These are phyloP conservation scores for Trichophyton mentagrophytes DNA, from an alignment of 2,329 filamentous ascomycete genomes.

Conservation along the genomic window DNA sequence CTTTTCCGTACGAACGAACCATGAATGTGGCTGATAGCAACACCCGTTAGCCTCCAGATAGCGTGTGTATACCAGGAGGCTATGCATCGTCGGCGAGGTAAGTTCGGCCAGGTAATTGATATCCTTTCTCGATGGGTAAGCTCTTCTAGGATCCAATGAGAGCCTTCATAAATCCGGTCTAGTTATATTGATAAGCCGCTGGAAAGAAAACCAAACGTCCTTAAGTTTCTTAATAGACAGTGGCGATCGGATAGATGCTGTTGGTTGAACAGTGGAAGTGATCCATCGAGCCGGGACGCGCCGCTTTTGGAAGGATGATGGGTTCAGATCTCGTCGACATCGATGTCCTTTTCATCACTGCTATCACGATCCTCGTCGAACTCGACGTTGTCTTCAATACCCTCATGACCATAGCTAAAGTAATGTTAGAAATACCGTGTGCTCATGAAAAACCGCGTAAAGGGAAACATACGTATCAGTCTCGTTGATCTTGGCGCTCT, in stretches of 20 bases:
- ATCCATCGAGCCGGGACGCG: conserved; percentile 6
- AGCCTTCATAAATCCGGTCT: neutral
- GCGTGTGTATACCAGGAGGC: neutral
- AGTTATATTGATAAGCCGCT: neutral
- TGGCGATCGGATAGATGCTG: neutral
- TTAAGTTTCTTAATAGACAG: neutral
- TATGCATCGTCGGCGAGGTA: neutral
- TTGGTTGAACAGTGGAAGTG: neutral
- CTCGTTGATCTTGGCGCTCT: conserved; percentile 99
- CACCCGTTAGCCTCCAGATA: neutral
- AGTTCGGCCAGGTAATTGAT: neutral
- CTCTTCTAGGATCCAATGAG: neutral
- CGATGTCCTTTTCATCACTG: conserved; percentile 64
- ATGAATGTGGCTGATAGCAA: neutral
- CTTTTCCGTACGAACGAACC: neutral
- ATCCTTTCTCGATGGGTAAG: neutral
- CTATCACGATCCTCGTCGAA: conserved; percentile 84
- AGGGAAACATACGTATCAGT: conserved; percentile 63
- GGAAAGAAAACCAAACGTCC: neutral
- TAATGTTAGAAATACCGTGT: conserved; percentile 4
- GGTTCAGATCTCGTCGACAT: conserved; percentile 85
- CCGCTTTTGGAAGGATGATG: neutral
- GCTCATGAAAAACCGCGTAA: neutral
- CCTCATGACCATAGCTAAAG: conserved; percentile 56
- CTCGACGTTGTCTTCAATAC: conserved; percentile 95